Conservation (phyloP, 352 stramenopile species). For the Phytophthora rubi region DNA sequence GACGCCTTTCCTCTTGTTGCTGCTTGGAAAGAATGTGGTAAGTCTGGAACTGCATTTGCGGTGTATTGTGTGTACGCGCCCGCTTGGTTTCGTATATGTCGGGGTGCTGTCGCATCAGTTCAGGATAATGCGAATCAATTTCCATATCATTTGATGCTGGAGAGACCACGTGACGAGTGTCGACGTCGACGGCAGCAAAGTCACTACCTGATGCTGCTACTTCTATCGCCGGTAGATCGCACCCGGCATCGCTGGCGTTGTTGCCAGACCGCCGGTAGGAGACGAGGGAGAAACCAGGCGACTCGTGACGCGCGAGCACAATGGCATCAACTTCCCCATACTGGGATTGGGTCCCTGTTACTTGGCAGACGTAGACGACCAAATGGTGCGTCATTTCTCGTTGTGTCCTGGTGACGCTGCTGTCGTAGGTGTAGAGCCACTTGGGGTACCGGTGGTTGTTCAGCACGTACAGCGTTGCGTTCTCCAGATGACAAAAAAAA, state of each 20-base stretch:
- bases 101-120: neutral
- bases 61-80: neutral
- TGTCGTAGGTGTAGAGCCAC: slow-evolving; percentile 65
- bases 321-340: slow-evolving; percentile 12
- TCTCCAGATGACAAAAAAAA: slow-evolving; percentile 27
- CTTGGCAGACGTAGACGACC: slow-evolving; percentile 46
- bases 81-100: neutral
- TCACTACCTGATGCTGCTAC: neutral
- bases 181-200: slow-evolving; percentile 9
- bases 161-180: neutral
- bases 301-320: slow-evolving; percentile 45
- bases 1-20: neutral
- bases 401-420: slow-evolving; percentile 50
- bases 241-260: slow-evolving; percentile 12
- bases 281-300: slow-evolving; percentile 41
- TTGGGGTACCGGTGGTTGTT: slow-evolving; percentile 65
- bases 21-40: neutral
- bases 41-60: neutral
- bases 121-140: neutral
- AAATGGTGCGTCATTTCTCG: slow-evolving; percentile 57
- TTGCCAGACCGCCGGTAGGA: slow-evolving; percentile 42
- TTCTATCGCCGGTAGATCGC: slow-evolving; percentile 22
- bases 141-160: slow-evolving; percentile 10
- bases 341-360: slow-evolving; percentile 13
- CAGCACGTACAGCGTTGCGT: slow-evolving; percentile 45